Conservation (phyloP, 305 asterid species). For the Fraxinus sp. region DNA sequence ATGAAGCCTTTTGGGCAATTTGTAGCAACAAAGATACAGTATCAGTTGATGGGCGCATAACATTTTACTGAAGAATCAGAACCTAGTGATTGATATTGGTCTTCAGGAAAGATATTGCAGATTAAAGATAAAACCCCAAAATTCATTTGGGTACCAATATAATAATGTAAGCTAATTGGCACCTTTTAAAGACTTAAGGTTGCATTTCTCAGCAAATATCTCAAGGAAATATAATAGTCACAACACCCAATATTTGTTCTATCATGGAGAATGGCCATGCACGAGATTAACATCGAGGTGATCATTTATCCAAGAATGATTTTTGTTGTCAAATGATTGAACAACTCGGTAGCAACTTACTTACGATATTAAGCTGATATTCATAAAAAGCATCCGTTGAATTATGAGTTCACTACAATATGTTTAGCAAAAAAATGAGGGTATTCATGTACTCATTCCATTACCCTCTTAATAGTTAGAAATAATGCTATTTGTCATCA, state of each 20-base stretch:
- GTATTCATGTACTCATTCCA: neutral
- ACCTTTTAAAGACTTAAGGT: neutral
- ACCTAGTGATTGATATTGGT: neutral
- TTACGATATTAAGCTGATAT: neutral
- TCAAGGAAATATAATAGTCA: neutral
- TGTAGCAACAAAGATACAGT: neutral
- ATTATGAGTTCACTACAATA: neutral
- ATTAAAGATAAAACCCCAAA: neutral
- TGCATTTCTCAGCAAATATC: neutral
- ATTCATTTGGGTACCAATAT: neutral
- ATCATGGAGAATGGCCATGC: slow-evolving; percentile 1
- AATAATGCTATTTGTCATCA: neutral
- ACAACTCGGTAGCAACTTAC: neutral
- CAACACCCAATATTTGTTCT: neutral
- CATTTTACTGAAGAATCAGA: neutral
- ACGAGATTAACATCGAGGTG: neutral
- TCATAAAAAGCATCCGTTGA: neutral
- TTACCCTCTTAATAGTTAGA: neutral
- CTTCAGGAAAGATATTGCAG: neutral
- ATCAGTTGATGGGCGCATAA: neutral
- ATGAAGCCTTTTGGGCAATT: neutral
- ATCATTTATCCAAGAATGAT: neutral
- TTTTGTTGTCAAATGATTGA: neutral
- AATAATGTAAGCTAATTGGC: neutral
- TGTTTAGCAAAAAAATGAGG: neutral